Evolutionary conservation across 306 rosid species (phyloP).

Genomic region (Cercis canadensis): DNA sequence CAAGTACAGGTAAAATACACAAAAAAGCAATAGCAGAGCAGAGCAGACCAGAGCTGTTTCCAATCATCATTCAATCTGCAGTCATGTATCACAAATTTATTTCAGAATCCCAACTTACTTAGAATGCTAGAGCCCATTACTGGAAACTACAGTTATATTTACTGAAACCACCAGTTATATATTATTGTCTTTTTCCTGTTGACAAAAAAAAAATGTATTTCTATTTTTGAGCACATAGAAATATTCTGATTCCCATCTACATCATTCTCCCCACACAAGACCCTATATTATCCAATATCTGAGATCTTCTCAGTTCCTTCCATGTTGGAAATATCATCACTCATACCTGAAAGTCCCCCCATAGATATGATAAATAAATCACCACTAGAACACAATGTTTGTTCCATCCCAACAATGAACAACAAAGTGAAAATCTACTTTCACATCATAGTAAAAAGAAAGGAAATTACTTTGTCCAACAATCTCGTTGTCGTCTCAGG

Average conservation of each 20-base stretch:
- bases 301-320: not conserved
- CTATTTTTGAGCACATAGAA: not conserved
- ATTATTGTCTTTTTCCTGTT: not conserved
- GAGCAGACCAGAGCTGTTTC: not conserved
- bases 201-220: not conserved
- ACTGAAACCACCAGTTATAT: not conserved
- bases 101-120: not conserved
- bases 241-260: not conserved
- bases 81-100: not conserved
- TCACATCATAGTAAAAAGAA: conserved; percentile 7
- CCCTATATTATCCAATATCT: not conserved
- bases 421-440: not conserved
- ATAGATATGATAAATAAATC: not conserved
- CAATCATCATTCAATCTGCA: not conserved
- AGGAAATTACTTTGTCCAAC: conserved; percentile 75
- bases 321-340: not conserved
- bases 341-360: not conserved
- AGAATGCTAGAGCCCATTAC: not conserved
- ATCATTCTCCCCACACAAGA: too few relatives aligned
- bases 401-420: not conserved
- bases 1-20: not conserved
- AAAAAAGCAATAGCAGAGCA: not conserved
- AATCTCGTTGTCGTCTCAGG: conserved; percentile 89
- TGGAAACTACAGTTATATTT: not conserved
- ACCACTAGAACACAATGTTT: not conserved